Evolutionary conservation across 352 stramenopile species (phyloP).

Genomic region (Phytophthora constricta): DNA sequence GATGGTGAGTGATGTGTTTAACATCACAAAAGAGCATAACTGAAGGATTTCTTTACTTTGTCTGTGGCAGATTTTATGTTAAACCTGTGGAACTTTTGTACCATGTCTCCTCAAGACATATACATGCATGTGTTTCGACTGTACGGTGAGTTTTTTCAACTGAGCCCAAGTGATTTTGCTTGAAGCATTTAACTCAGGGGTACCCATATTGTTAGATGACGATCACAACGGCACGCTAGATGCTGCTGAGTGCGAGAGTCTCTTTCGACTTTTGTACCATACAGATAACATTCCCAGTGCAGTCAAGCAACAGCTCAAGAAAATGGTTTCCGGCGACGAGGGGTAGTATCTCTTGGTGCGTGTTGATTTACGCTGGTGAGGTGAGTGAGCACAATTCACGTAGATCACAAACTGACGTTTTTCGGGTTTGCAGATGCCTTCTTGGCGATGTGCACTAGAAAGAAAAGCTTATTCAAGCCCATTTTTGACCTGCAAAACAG

Average conservation of each 20-base stretch:
- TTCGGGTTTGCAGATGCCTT: slow-evolving; percentile 44
- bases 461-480: slow-evolving; percentile 47
- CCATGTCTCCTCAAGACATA: slow-evolving; percentile 49
- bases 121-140: slow-evolving; percentile 51
- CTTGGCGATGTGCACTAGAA: slow-evolving; percentile 39
- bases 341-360: slow-evolving; percentile 32
- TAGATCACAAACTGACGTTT: no score
- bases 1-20: slow-evolving; percentile 41
- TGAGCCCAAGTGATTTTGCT: neutral
- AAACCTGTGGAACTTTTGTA: slow-evolving; percentile 71
- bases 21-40: no score
- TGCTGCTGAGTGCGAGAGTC: slow-evolving; percentile 52
- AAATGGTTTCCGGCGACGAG: slow-evolving; percentile 43
- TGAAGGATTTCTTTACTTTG: no score
- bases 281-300: slow-evolving; percentile 44
- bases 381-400: no score
- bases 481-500: slow-evolving; percentile 48
- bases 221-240: slow-evolving; percentile 55
- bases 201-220: slow-evolving; percentile 35
- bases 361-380: no score
- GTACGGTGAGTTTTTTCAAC: slow-evolving; percentile 35
- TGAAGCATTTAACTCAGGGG: neutral
- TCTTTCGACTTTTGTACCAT: slow-evolving; percentile 61
- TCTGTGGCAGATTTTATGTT: slow-evolving; percentile 62
- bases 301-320: slow-evolving; percentile 42